A percentile compares a stretch with the other conserved stretches of the same genome.
phyloP scores from a whole-genome alignment of 225 moss, liverwort and hornwort genomes.

The Straminergon stramineum region DNA sequence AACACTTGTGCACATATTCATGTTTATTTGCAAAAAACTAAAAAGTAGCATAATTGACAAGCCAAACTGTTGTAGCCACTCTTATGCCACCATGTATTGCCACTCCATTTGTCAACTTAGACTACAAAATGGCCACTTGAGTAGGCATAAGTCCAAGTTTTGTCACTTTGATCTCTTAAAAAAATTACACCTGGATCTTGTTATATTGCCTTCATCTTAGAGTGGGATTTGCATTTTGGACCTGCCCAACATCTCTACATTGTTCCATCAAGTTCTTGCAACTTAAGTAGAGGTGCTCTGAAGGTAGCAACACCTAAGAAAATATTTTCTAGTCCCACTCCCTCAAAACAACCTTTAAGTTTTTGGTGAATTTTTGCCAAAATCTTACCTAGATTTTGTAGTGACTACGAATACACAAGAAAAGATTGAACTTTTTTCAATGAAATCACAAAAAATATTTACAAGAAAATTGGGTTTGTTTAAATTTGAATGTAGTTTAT shows the following conservation, averaged over 20 bases:
- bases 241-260: not conserved
- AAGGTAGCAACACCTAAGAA: not conserved
- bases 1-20: no score
- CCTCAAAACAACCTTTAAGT: not conserved
- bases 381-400: not conserved
- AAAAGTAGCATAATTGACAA: no score
- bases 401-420: not conserved
- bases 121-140: not conserved
- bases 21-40: no score
- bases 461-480: fast-evolving
- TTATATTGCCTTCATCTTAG: fast-evolving
- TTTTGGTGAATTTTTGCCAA: fast-evolving
- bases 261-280: no score
- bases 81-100: fast-evolving
- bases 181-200: fast-evolving
- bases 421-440: fast-evolving
- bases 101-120: not conserved
- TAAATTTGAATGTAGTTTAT: no score
- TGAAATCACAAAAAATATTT: not conserved
- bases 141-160: no score
- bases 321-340: not conserved
- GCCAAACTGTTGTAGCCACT: no score
- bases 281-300: fast-evolving
- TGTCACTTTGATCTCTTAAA: not conserved
- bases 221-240: not conserved